These are phyloP conservation scores for Kitagawia praeruptora DNA, from an alignment of 129 eudicot genomes.

Conservation along the genomic window DNA sequence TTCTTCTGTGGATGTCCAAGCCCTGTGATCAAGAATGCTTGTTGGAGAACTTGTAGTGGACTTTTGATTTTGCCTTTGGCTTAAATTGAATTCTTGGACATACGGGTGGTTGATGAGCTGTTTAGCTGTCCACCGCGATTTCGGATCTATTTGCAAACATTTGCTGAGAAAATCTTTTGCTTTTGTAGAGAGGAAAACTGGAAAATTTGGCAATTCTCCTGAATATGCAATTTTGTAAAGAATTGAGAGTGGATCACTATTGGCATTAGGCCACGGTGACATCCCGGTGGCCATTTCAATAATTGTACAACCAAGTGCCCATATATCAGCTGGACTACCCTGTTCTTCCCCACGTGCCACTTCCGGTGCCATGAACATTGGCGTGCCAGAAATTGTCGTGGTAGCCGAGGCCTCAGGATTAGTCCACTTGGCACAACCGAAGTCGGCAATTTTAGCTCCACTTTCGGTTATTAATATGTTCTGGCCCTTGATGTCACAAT, in stretches of 20 bases:
- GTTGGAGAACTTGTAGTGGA: constrained; percentile 46
- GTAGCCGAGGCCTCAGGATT: neutral
- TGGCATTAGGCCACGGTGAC: constrained; percentile 40
- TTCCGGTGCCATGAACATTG: constrained; percentile 78
- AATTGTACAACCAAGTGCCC: constrained; percentile 79
- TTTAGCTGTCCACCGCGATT: constrained; percentile 51
- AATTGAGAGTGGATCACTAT: constrained; percentile 24
- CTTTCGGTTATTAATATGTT: constrained; percentile 37
- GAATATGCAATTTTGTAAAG: constrained; percentile 50
- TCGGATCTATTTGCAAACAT: constrained; percentile 44
- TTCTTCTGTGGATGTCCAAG: constrained; percentile 49
- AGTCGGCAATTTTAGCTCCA: constrained; percentile 59
- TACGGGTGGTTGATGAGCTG: constrained; percentile 60
- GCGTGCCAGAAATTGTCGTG: constrained; percentile 47
- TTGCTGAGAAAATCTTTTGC: constrained; percentile 53
- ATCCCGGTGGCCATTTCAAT: constrained; percentile 69
- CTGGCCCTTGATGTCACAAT: constrained; percentile 64
- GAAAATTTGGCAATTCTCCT: constrained; percentile 52
- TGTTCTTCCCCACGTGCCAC: constrained; percentile 73
- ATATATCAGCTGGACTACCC: constrained; percentile 59
- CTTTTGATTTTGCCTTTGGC: constrained; percentile 10
- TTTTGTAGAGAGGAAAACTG: constrained; percentile 31
- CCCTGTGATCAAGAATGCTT: constrained; percentile 60
- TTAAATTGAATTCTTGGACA: constrained; percentile 19
- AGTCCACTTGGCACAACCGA: constrained; percentile 63